Percentiles rank a stretch among this genome's conserved stretches.
Conservation (phyloP, 495 filamentous ascomycete genomes). For the Penicillium tannophilum region DNA sequence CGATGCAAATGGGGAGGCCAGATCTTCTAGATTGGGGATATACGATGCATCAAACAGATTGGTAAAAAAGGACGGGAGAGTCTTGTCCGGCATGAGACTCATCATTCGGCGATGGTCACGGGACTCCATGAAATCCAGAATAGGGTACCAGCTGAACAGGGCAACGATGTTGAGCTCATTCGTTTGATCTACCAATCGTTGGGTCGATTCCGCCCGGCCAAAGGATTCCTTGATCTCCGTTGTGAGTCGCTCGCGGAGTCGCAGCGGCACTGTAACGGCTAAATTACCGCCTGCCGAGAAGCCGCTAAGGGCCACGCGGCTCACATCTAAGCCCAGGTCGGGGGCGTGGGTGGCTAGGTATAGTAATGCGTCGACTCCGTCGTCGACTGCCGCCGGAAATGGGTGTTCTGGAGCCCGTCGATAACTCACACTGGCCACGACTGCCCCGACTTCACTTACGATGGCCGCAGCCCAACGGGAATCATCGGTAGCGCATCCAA, state of each 20-base stretch:
- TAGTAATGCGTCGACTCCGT: slow-evolving; percentile 69
- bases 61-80: slow-evolving; percentile 72
- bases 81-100: slow-evolving; percentile 67
- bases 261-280: slow-evolving; percentile 75
- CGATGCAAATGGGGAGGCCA: slow-evolving; percentile 60
- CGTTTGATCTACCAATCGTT: slow-evolving; percentile 36
- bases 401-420: slow-evolving; percentile 76
- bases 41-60: slow-evolving; percentile 87
- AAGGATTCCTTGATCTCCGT: slow-evolving; percentile 31
- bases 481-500: slow-evolving; percentile 72
- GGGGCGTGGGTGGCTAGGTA: slow-evolving; percentile 62
- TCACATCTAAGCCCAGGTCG: slow-evolving; percentile 58
- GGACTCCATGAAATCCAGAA: slow-evolving; percentile 77
- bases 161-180: slow-evolving; percentile 51
- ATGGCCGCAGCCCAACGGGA: slow-evolving; percentile 64
- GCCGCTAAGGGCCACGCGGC: slow-evolving; percentile 71
- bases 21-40: slow-evolving; percentile 55
- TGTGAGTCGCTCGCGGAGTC: slow-evolving; percentile 48
- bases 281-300: slow-evolving; percentile 91
- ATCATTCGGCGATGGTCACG: slow-evolving; percentile 72
- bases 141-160: slow-evolving; percentile 81
- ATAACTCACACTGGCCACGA: slow-evolving; percentile 73
- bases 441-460: slow-evolving; percentile 58
- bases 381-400: slow-evolving; percentile 76
- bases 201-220: slow-evolving; percentile 41